Percentiles rank a stretch among this genome's conserved stretches.
Conservation (phyloP, 2,329 filamentous ascomycete species). For the Cercospora janseana region DNA sequence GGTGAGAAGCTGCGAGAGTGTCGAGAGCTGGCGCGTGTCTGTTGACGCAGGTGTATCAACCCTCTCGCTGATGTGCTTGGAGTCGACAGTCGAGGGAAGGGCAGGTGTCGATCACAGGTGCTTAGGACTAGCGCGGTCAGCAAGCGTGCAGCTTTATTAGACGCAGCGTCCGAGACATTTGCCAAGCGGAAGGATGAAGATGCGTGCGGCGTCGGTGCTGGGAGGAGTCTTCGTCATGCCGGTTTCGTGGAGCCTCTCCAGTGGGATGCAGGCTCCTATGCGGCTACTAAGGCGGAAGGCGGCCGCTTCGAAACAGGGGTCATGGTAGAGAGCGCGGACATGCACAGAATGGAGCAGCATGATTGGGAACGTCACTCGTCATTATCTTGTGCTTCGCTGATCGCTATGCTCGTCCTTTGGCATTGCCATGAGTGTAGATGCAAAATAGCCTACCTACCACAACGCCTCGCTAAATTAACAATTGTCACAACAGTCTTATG, state of each 20-base stretch:
- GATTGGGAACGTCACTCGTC: background rate
- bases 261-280: no score
- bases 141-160: background rate
- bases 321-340: no score
- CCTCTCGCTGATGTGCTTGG: background rate
- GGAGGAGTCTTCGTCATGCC: conserved; percentile 2
- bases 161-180: background rate
- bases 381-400: background rate
- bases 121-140: conserved; percentile 3
- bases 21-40: background rate
- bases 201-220: background rate
- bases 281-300: no score
- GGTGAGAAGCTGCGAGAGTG: background rate
- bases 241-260: conserved; percentile 2
- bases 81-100: background rate
- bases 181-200: background rate
- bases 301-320: no score
- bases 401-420: no score
- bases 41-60: background rate
- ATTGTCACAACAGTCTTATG: background rate
- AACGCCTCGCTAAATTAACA: conserved; percentile 7
- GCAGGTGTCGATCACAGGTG: conserved; percentile 12
- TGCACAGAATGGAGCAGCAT: no score
- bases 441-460: background rate
- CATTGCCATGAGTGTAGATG: background rate